Base-by-base conservation (phyloP, 768 basidiomycete species). In the Boletellus ananiceps region DNA sequence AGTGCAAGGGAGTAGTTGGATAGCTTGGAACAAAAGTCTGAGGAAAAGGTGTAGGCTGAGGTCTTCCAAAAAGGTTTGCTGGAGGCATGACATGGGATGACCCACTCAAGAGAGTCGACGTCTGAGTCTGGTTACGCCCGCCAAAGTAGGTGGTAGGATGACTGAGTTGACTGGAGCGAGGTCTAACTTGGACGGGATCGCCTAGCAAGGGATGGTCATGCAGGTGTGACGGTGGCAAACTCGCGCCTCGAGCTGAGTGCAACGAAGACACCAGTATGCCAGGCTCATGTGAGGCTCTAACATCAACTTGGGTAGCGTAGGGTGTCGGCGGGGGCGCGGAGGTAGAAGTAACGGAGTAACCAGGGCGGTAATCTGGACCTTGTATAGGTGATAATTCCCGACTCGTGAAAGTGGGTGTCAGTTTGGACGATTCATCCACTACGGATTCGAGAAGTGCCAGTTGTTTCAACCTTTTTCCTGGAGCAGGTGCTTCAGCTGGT, bases 361-460 rank as follows among this genome's bases (percentile, higher is more conserved):
- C 44, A 8, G 44, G 12, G 49, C 7, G 36, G 19, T 11, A 36
- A 41, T 58, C 57, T 6, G 34, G 44, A 34, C 41, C 25, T 2
- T 44, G 37, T 39, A 35, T 31, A 7, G 50, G 42, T 18, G 67
- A 55, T 18, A 67, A 53, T 25, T 70, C 61, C 31, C 55, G 56
- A 41, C 36, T 59, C 43, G 55, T 56, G 49, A 68, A 62, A 49
- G 60, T 69, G 50, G 79, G 74, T 21, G 79, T 75, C 74, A 83
- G 75, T 51, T 77, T 74, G 6, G 82, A 83, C 5, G 88, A 86
- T 63, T 90, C 86, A 57, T 83, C 80, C 0, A 82, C 85, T 32
- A 88, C 81, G 13, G 79, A 72, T 62, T 89, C 86, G 11, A 88
- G 70, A 51, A 89, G 71, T 2, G 86, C 86, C 21, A 85, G 72